Evolutionary conservation across 768 basidiomycete species (phyloP).

Genomic region (Mycena vitilis): DNA sequence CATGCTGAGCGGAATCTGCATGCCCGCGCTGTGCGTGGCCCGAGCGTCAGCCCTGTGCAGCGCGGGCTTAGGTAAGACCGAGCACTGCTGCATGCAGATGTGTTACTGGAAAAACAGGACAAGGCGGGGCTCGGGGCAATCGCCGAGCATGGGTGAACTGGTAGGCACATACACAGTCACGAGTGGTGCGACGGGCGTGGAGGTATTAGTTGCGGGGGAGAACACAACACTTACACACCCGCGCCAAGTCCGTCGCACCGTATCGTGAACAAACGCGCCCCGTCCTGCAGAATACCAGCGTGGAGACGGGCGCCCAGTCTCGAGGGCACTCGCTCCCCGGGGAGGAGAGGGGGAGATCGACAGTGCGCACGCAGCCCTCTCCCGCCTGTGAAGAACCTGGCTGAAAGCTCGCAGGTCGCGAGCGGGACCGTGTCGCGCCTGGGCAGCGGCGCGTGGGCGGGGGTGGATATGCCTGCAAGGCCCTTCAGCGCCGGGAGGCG

Average conservation of each 20-base stretch:
- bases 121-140: conserved; percentile 22
- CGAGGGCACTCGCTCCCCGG: conserved; percentile 1
- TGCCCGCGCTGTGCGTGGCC: conserved; percentile 39
- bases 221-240: neutral
- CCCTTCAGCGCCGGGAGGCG: too few relatives aligned
- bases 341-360: conserved; percentile 15
- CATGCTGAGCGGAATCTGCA: conserved; percentile 52
- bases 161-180: conserved; percentile 67
- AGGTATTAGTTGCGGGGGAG: conserved; percentile 3
- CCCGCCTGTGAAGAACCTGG: conserved; percentile 38
- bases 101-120: conserved; percentile 18
- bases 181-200: conserved; percentile 46
- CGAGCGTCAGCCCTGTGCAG: conserved; percentile 56
- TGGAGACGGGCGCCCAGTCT: conserved; percentile 48
- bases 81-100: conserved; percentile 73
- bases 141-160: conserved; percentile 38
- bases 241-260: neutral
- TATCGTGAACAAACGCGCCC: neutral
- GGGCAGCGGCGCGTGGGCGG: conserved; percentile 34
- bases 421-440: conserved; percentile 38
- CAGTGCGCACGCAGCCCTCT: conserved; percentile 55
- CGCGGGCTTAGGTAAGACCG: conserved; percentile 72
- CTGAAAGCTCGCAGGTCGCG: conserved; percentile 5
- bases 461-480: conserved; percentile 19
- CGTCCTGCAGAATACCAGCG: conserved; percentile 37